These are phyloP conservation scores for Alternaria burnsii DNA, from an alignment of 2,329 filamentous ascomycete species.

Conservation along the genomic window DNA sequence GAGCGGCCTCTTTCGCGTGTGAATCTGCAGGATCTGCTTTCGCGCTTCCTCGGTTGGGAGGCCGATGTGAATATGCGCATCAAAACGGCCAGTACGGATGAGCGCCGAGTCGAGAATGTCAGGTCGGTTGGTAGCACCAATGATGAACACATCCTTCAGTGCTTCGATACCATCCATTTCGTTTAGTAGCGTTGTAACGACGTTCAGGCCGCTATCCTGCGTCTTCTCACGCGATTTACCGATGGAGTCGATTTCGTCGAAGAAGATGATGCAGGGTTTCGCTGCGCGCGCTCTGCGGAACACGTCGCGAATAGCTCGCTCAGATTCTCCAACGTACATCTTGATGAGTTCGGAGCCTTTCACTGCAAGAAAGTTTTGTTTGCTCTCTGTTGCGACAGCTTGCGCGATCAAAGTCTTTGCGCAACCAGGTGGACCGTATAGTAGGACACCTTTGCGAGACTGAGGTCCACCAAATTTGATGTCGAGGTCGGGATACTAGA, in stretches of 20 bases:
- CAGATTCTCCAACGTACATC: constrained; percentile 97
- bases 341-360: constrained; percentile 93
- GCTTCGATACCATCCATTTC: constrained; percentile 96
- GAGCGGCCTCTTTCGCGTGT: constrained; percentile 68
- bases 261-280: constrained; percentile 92
- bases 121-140: constrained; percentile 91
- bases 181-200: constrained; percentile 86
- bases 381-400: constrained; percentile 87
- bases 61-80: constrained; percentile 84
- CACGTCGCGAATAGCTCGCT: constrained; percentile 82
- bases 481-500: constrained; percentile 47
- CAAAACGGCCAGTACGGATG: constrained; percentile 84
- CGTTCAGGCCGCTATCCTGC: constrained; percentile 72
- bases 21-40: constrained; percentile 76
- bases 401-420: constrained; percentile 94
- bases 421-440: constrained; percentile 93
- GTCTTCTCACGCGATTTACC: constrained; percentile 64
- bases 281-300: constrained; percentile 88
- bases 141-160: constrained; percentile 81
- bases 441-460: constrained; percentile 79
- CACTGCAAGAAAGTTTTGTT: constrained; percentile 92
- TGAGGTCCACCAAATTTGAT: constrained; percentile 46
- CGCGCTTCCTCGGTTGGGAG: constrained; percentile 78
- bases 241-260: constrained; percentile 94
- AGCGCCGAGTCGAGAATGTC: constrained; percentile 86